Evolutionary conservation across 1,139 yeast genomes (phyloP).

Genomic region (Candida mesenterica): DNA sequence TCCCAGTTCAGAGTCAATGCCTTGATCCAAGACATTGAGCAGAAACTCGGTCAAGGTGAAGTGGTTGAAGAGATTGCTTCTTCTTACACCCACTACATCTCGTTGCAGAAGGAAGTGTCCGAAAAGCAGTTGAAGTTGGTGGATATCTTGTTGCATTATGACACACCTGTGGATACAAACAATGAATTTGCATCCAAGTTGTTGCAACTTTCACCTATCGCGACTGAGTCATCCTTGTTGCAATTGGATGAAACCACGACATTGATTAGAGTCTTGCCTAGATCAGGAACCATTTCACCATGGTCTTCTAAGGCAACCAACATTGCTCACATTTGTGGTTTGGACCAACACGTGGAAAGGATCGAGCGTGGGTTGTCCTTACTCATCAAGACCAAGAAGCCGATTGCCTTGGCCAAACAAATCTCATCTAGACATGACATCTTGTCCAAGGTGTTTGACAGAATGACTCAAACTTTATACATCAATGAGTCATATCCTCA

Average conservation of each 20-base stretch:
- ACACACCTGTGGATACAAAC: constrained; percentile 55
- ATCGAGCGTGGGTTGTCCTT: constrained; percentile 89
- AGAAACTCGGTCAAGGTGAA: constrained; percentile 55
- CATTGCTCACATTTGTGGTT: constrained; percentile 86
- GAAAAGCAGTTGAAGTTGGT: constrained; percentile 46
- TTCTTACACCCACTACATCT: constrained; percentile 78
- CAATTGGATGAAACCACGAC: constrained; percentile 50
- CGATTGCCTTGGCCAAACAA: constrained; percentile 58
- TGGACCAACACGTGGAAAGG: constrained; percentile 66
- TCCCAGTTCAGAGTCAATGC: constrained; percentile 81
- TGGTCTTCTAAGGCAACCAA: constrained; percentile 99
- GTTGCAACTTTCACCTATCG: constrained; percentile 25
- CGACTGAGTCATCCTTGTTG: constrained; percentile 22
- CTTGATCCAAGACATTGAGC: constrained; percentile 70
- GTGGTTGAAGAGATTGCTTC: constrained; percentile 71
- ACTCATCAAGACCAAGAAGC: constrained; percentile 60
- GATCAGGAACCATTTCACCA: constrained; percentile 96
- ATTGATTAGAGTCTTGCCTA: constrained; percentile 77
- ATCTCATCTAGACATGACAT: constrained; percentile 41
- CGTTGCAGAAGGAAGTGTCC: constrained; percentile 43
- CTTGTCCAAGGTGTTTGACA: constrained; percentile 76
- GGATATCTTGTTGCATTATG: constrained; percentile 70
- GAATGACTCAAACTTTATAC: constrained; percentile 87
- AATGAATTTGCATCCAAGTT: constrained; percentile 52
- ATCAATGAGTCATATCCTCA: constrained; percentile 56